Percentiles rank a stretch among this genome's conserved stretches.
Conservation (phyloP, 2,329 filamentous ascomycete genomes). For the Beauveria varroae region DNA sequence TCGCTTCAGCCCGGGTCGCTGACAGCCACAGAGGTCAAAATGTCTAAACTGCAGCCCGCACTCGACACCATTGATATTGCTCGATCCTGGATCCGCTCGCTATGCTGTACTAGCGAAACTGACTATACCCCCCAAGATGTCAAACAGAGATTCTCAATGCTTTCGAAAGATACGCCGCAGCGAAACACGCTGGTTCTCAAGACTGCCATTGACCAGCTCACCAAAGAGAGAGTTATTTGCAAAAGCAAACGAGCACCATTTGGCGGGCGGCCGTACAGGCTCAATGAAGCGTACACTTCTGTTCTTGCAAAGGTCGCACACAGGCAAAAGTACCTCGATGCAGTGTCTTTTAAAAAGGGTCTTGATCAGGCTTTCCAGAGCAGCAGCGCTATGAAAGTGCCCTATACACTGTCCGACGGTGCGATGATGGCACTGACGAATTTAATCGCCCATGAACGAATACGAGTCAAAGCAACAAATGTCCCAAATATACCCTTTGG, state of each 20-base stretch:
- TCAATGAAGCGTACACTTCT: slow-evolving; percentile 51
- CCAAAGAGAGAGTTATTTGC: slow-evolving; percentile 46
- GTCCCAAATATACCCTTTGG: slow-evolving; percentile 60
- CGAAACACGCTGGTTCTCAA: slow-evolving; percentile 39
- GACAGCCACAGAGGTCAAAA: slow-evolving; percentile 14
- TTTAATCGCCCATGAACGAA: slow-evolving; percentile 50
- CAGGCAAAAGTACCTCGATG: slow-evolving; percentile 48
- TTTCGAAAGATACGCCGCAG: slow-evolving; percentile 33
- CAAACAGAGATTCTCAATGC: slow-evolving; percentile 42
- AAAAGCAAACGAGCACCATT: slow-evolving; percentile 51
- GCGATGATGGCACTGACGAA: slow-evolving; percentile 61
- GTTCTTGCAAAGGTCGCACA: slow-evolving; percentile 50
- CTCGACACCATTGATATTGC: slow-evolving; percentile 34
- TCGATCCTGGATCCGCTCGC: slow-evolving; percentile 52
- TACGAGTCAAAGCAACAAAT: slow-evolving; percentile 45
- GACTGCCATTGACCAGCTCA: slow-evolving; percentile 40
- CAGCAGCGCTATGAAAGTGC: slow-evolving; percentile 35
- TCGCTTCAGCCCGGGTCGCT: slow-evolving; percentile 41
- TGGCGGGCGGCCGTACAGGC: slow-evolving; percentile 54
- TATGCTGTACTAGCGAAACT: slow-evolving; percentile 45
- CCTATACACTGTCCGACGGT: slow-evolving; percentile 54
- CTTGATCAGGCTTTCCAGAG: slow-evolving; percentile 50
- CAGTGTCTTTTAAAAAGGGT: slow-evolving; percentile 49
- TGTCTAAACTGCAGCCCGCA: background rate
- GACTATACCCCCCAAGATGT: slow-evolving; percentile 42